A percentile compares a stretch with the other conserved stretches of the same genome.
Conservation (phyloP, 2,329 filamentous ascomycete genomes). For the Talaromyces sp. region DNA sequence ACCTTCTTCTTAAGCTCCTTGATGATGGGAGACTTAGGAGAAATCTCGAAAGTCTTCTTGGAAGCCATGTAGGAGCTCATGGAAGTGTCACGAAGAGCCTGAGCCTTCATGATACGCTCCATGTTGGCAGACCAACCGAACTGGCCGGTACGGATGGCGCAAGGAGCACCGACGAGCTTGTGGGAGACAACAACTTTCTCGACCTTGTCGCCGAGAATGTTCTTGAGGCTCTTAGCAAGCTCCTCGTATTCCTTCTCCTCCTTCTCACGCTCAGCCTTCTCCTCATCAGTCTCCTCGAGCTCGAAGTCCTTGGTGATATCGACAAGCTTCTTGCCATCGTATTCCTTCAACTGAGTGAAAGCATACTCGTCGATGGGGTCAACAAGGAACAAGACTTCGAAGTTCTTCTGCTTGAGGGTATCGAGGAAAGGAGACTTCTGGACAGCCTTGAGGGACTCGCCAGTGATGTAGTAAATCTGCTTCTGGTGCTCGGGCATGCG, state of each 20-base stretch:
- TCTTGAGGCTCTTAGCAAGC: conserved; percentile 97
- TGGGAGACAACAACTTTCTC: conserved; percentile 99
- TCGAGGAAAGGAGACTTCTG: conserved; percentile 98
- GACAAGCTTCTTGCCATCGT: conserved; percentile 99
- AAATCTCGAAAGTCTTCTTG: conserved; percentile 99
- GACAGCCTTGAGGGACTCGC: conserved; percentile 98
- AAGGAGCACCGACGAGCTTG: conserved; percentile 92
- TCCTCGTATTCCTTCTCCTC: conserved; percentile 98
- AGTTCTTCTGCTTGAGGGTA: conserved; percentile 97
- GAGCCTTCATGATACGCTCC: conserved; percentile 99
- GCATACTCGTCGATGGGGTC: conserved; percentile 99
- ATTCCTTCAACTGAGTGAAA: conserved; percentile 99
- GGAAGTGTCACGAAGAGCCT: conserved; percentile 98
- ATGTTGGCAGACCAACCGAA: conserved; percentile 99
- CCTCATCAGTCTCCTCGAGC: conserved; percentile 98
- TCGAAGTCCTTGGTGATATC: conserved; percentile 99
- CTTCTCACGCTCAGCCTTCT: conserved; percentile 92
- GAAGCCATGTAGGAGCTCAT: conserved; percentile 99
- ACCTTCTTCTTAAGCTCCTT: conserved; percentile 99
- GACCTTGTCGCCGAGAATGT: conserved; percentile 97
- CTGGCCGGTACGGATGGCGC: conserved; percentile 98
- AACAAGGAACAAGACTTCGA: conserved; percentile 98
- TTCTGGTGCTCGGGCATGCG: conserved; percentile 99
- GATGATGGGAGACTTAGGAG: conserved; percentile 95
- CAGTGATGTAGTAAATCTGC: conserved; percentile 99